Base-by-base conservation (phyloP, 768 basidiomycete genomes). In the Amanita muscaria region DNA sequence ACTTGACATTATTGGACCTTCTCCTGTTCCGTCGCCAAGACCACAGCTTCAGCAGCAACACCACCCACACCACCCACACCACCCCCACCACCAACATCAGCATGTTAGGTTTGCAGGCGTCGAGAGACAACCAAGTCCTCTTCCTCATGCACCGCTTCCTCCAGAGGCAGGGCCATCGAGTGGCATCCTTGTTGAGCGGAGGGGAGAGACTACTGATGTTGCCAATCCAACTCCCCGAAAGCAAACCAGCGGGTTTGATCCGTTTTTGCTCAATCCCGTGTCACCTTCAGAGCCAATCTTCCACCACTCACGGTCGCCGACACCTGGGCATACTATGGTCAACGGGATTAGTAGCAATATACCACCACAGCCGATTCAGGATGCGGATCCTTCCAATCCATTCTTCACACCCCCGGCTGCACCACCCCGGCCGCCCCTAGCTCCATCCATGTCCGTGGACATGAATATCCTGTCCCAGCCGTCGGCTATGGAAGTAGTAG, bases 251-350 rank as follows among this genome's bases (percentile, higher is more conserved):
- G 77, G 76, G 5, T 79, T 80, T 45, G 69, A 76, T 50, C 66
- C 72, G 15, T 56, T 63, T 14, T 63, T 81, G 29, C 64, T 81
- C 27, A 82, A 80, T 48, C 77, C 80, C 3, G 47, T 70, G 46
- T 62, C 62, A 5, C 63, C n/a, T n/a, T n/a, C 59, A 8, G 55
- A 63, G 6, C 55, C 53, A 48, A 44, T 49, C 40, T 68, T 50
- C 46, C 50, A 8, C 22, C 32, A 6, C 54, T 54, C 40, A 40
- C 55, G 21, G 47, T 51, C 51, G n/a, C n/a, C n/a, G n/a, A n/a
- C 15, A 31, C 35, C 15, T 36, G 42, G 24, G 40, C 47, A n/a
- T 25, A 18, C 40, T 53, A 18, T 21, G 44, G 29, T 46, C 42
- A 40, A 15, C 34, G n/a, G n/a, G n/a, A n/a, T n/a, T n/a, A n/a